Percentiles rank a stretch among this genome's conserved stretches.
Conservation (phyloP, 176 grass and related monocot species). For the Hsuehochloa calcarea region DNA sequence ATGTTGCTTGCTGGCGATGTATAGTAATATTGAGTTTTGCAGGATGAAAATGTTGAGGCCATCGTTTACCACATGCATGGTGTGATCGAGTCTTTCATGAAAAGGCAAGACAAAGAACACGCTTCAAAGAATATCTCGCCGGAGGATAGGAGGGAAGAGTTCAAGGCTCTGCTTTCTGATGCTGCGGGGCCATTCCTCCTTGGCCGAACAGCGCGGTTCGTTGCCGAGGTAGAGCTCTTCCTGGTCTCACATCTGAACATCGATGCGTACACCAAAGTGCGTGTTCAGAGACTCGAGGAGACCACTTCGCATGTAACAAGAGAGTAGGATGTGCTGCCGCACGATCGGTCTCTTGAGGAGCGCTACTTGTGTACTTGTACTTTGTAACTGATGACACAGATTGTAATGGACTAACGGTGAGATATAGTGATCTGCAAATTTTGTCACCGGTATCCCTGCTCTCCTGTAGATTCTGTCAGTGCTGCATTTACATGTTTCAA, state of each 20-base stretch:
- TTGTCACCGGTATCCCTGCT: neutral
- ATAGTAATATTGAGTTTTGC: constrained; percentile 1
- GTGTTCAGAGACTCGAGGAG: constrained; percentile 41
- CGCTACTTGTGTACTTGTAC: constrained; percentile 42
- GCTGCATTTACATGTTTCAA: neutral
- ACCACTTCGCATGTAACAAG: constrained; percentile 39
- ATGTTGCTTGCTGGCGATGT: neutral
- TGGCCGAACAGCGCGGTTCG: constrained; percentile 51
- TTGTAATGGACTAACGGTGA: constrained; percentile 30
- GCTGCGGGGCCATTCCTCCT: constrained; percentile 72
- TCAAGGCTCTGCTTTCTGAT: constrained; percentile 56
- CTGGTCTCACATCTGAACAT: constrained; percentile 73
- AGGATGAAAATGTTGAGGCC: constrained; percentile 70
- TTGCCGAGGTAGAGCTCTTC: constrained; percentile 74
- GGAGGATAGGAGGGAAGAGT: constrained; percentile 56
- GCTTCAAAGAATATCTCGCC: neutral
- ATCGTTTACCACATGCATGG: constrained; percentile 83
- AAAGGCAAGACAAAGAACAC: constrained; percentile 45
- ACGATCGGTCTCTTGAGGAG: constrained; percentile 42
- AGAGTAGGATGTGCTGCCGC: constrained; percentile 23
- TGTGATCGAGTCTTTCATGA: constrained; percentile 69
- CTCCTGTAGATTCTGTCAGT: neutral
- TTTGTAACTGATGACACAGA: constrained; percentile 32
- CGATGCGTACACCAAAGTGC: constrained; percentile 63
- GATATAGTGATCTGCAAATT: constrained; percentile 20